Conservation (phyloP, 2,329 filamentous ascomycete species). For the Domatiomyces globalis region DNA sequence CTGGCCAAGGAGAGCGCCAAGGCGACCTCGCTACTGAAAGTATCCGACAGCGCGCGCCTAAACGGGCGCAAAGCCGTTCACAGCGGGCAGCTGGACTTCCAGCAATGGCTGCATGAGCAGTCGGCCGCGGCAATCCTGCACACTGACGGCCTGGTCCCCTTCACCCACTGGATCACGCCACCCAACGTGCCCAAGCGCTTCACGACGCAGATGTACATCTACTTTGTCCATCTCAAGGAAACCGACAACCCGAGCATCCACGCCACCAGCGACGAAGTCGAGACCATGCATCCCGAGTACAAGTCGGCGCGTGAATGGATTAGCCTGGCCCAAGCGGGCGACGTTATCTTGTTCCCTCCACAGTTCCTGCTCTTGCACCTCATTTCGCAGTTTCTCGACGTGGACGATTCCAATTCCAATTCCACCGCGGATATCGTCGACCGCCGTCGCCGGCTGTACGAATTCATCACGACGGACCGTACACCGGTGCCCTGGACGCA, state of each 20-base stretch:
- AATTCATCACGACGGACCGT: slow-evolving; percentile 17
- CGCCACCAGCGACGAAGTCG: slow-evolving; percentile 51
- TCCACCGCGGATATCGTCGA: slow-evolving; percentile 14
- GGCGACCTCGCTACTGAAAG: slow-evolving; percentile 33
- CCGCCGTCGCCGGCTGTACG: background rate
- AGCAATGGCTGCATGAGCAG: slow-evolving; percentile 43
- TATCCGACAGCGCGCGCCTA: slow-evolving; percentile 52
- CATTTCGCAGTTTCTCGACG: slow-evolving; percentile 35
- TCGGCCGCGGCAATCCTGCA: slow-evolving; percentile 36
- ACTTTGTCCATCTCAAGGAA: slow-evolving; percentile 30
- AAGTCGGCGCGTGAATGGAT: slow-evolving; percentile 59
- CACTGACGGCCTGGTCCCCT: slow-evolving; percentile 54
- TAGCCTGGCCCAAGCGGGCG: slow-evolving; percentile 43
- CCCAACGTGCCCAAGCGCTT: slow-evolving; percentile 57
- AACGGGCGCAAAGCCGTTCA: slow-evolving; percentile 57
- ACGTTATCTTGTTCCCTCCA: slow-evolving; percentile 79
- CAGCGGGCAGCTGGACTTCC: slow-evolving; percentile 49
- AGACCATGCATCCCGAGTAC: slow-evolving; percentile 65
- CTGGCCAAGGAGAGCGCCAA: slow-evolving; percentile 41
- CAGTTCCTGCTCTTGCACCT: slow-evolving; percentile 53
- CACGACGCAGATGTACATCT: slow-evolving; percentile 93
- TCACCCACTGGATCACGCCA: slow-evolving; percentile 77
- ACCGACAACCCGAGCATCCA: slow-evolving; percentile 39
- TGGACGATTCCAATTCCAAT: slow-evolving; percentile 2
- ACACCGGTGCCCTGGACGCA: slow-evolving; percentile 25